Evolutionary conservation across 164 flowering plant species (phyloP).

Genomic region (Piper longum): DNA sequence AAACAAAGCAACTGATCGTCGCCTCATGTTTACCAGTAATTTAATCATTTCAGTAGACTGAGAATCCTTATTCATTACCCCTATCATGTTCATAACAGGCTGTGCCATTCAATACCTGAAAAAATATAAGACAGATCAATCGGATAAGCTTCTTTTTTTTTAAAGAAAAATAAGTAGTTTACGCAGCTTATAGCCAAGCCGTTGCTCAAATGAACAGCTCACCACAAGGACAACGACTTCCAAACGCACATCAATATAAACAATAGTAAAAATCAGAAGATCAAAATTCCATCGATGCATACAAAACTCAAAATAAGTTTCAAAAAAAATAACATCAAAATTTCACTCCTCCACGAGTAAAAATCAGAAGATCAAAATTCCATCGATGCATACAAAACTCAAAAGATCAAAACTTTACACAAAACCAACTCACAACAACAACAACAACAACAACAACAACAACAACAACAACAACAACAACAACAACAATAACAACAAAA

Average conservation of each 20-base stretch:
- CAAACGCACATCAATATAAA: neutral
- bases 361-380: too few relatives aligned
- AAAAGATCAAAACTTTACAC: too few relatives aligned
- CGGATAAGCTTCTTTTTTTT: neutral
- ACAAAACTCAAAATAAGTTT: too few relatives aligned
- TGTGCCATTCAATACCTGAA: conserved; percentile 4
- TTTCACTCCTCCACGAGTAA: too few relatives aligned
- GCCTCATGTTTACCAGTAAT: conserved; percentile 1
- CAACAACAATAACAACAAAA: too few relatives aligned
- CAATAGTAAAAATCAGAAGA: neutral
- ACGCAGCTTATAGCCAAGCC: conserved; percentile 15
- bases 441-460: too few relatives aligned
- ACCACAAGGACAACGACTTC: too few relatives aligned
- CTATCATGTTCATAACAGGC: conserved; percentile 6
- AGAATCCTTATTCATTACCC: conserved; percentile 10
- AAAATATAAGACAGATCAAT: neutral
- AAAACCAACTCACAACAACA: too few relatives aligned
- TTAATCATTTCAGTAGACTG: neutral
- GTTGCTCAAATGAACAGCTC: neutral
- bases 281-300: too few relatives aligned
- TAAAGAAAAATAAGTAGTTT: neutral
- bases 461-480: too few relatives aligned
- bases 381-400: too few relatives aligned
- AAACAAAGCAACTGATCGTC: conserved; percentile 4
- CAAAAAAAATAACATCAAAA: too few relatives aligned